phyloP scores from a whole-genome alignment of 2,329 filamentous ascomycete genomes.

The Calonectria hongkongensis region DNA sequence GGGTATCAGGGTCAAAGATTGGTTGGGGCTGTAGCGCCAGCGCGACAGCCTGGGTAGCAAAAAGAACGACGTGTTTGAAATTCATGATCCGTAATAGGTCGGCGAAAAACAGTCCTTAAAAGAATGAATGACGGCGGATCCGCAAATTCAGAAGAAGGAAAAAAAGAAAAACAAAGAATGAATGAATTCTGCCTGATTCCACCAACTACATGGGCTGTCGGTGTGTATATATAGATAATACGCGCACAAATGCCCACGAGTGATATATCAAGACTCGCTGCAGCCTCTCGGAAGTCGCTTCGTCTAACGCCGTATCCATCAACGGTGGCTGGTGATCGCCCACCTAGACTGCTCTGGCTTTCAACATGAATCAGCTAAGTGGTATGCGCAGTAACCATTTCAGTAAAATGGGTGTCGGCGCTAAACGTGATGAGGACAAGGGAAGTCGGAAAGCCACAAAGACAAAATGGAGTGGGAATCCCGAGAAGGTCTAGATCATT shows the following conservation, averaged over 20 bases:
- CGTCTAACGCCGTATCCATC: not conserved
- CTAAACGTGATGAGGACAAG: not conserved
- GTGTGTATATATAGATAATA: not conserved
- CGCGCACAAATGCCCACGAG: no score
- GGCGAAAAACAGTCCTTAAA: not conserved
- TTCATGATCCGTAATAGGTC: constrained; percentile 8
- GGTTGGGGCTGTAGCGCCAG: constrained; percentile 17
- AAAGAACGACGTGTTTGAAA: constrained; percentile 22
- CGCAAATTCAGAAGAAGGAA: not conserved
- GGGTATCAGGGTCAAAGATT: constrained; percentile 8
- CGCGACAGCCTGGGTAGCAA: constrained; percentile 17
- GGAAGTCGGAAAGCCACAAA: not conserved
- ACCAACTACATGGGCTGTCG: not conserved
- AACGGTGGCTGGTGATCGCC: not conserved
- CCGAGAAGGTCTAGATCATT: constrained; percentile 1
- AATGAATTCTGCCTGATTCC: not conserved
- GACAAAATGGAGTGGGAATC: not conserved
- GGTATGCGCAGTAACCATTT: constrained; percentile 9
- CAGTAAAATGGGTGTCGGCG: not conserved
- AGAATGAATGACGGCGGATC: constrained; percentile 3
- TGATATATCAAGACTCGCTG: not conserved
- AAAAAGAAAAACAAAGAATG: constrained; percentile 2
- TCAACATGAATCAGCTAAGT: not conserved
- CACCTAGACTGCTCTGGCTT: not conserved
- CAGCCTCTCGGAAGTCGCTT: not conserved